Evolutionary conservation across 2,329 filamentous ascomycete genomes (phyloP), one percentile per base, ranked within the genome.

Genomic region (Colletotrichum camelliae): DNA sequence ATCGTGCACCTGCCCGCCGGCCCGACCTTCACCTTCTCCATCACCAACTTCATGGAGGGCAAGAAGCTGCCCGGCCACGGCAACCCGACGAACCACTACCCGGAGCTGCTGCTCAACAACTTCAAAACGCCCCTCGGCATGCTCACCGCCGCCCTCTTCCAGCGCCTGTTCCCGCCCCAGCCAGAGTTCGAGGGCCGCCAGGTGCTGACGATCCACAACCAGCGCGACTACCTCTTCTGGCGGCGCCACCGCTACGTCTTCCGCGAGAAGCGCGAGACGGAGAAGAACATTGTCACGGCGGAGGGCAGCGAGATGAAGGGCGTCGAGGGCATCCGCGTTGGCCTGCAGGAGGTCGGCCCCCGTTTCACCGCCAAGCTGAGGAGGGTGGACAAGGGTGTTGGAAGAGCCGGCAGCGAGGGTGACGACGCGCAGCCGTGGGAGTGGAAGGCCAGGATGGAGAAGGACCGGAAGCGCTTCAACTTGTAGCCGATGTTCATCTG

Each of bases 391-490:
- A 96, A 96, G 85, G 96, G 96, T 0, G 94, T 99, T 78, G 92
- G 92, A 16, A 86, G 90, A 71, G 92, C 92, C 9, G 92, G 92
- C 21, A 93, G 91, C 80, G 89, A 92, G 77, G 91, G 95, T 88
- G 88, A 92, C 84, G 87, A 93, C 84, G 95, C 95, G 48, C 91
- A 95, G 79, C 95, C 98, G 82, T 98, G 97, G 96, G 92, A 98
- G 83, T 99, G 97, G 97, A 97, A 98, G 87, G 94, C 94, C 13
- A 93, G 93, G 83, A 97, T 97, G 93, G 97, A 99, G 87, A 98
- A 98, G 88, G 89, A 94, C 82, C 90, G 97, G 81, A 98, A 96
- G 79, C 93, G 95, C 83, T 99, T 98, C 87, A 97, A 97, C 85
- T 88, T 99, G 82, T 98, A 61, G n/a, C 33, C 52, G 24, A 43